Conservation (phyloP, 805 yeast species). For the Torulaspora maleeae region DNA sequence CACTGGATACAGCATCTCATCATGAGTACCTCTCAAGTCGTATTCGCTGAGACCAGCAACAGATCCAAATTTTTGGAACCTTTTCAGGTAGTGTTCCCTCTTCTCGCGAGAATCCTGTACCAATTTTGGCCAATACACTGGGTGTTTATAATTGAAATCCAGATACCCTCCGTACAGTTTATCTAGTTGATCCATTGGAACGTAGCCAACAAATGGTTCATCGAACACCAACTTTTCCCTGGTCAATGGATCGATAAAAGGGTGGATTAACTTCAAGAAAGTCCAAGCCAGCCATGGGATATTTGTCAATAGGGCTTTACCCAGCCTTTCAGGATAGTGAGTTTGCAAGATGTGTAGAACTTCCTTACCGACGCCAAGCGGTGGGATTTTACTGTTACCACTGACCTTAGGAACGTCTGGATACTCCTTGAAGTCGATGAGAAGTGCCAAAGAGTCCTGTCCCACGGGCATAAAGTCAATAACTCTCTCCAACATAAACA, state of each 20-base stretch:
- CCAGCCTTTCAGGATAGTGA: constrained; percentile 95
- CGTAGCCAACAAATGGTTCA: constrained; percentile 80
- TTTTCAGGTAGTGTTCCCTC: constrained; percentile 56
- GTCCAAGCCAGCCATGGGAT: constrained; percentile 95
- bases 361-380: constrained; percentile 81
- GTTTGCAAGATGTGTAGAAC: constrained; percentile 91
- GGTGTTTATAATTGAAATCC: constrained; percentile 79
- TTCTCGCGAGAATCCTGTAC: constrained; percentile 54
- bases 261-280: constrained; percentile 83
- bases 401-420: constrained; percentile 48
- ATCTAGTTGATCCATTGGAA: constrained; percentile 78
- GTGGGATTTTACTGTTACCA: constrained; percentile 73
- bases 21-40: constrained; percentile 57
- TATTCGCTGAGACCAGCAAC: constrained; percentile 75
- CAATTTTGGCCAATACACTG: constrained; percentile 71
- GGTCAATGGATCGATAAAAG: constrained; percentile 94
- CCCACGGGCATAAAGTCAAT: constrained; percentile 95
- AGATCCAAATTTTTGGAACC: constrained; percentile 68
- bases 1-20: constrained; percentile 29
- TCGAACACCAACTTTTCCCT: constrained; percentile 89
- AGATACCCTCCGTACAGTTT: constrained; percentile 78
- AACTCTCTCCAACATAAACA: constrained; percentile 85
- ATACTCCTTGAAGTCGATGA: constrained; percentile 87
- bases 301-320: constrained; percentile 85
- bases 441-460: constrained; percentile 85